A percentile compares a stretch with the other conserved stretches of the same genome.
phyloP scores from a whole-genome alignment of 1,284 basidiomycete genomes.

The Vanrija sp. region DNA sequence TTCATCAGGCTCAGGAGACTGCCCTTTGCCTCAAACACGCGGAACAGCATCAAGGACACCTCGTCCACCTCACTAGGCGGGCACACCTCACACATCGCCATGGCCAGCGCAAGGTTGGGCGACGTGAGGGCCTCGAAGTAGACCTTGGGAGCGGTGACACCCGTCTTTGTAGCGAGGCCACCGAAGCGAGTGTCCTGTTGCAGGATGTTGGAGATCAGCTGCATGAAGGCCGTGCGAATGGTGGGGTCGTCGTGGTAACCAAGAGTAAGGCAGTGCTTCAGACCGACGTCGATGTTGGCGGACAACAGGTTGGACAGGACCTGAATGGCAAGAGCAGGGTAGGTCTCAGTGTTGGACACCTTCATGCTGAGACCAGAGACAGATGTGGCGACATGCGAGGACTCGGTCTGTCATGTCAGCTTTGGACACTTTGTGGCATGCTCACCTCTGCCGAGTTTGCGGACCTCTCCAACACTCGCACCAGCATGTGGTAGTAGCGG shows the following conservation, averaged over 20 bases:
- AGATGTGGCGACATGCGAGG: constrained; percentile 15
- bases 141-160: constrained; percentile 21
- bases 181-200: constrained; percentile 61
- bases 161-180: constrained; percentile 23
- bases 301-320: constrained; percentile 77
- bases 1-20: constrained; percentile 70
- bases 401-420: too few species aligned
- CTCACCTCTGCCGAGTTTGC: constrained; percentile 11
- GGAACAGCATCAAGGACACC: constrained; percentile 72
- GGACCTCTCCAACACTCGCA: constrained; percentile 60
- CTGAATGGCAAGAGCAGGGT: constrained; percentile 50
- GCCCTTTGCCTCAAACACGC: constrained; percentile 72
- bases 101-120: constrained; percentile 55
- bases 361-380: constrained; percentile 17
- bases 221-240: constrained; percentile 76
- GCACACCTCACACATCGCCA: constrained; percentile 81
- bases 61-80: constrained; percentile 74
- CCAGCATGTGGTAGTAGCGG: constrained; percentile 64
- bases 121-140: constrained; percentile 31
- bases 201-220: constrained; percentile 81
- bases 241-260: constrained; percentile 72
- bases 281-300: constrained; percentile 80
- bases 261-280: constrained; percentile 78
- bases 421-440: too few species aligned
- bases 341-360: constrained; percentile 10